Percentiles rank a stretch among this genome's conserved stretches.
These are phyloP conservation scores for Lycium ferocissimum DNA, from an alignment of 257 asterid species.

Conservation along the genomic window DNA sequence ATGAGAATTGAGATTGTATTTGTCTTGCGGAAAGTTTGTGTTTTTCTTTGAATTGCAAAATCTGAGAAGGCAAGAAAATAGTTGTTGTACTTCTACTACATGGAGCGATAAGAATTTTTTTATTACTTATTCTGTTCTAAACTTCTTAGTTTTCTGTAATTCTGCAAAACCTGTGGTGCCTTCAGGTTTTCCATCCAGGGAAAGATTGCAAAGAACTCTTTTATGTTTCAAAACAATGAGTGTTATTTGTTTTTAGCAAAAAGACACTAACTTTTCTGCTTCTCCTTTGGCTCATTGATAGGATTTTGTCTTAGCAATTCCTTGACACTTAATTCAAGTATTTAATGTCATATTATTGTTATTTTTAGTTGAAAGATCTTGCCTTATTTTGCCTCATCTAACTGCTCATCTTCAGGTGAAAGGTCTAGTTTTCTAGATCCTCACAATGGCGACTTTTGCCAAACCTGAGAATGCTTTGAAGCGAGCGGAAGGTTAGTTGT, in stretches of 20 bases:
- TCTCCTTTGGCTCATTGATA: conserved; percentile 3
- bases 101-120: background rate
- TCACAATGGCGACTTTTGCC: conserved; percentile 34
- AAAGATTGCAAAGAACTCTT: background rate
- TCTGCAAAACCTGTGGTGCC: background rate
- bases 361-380: conserved; percentile 5
- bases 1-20: background rate
- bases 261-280: background rate
- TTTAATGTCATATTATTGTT: background rate
- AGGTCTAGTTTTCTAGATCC: background rate
- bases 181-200: background rate
- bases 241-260: conserved; percentile 16
- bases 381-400: background rate
- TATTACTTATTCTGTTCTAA: background rate
- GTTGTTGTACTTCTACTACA: background rate
- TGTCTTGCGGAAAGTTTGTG: background rate
- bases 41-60: conserved; percentile 8
- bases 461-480: conserved; percentile 52
- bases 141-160: conserved; percentile 6
- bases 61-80: background rate
- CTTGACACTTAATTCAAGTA: background rate
- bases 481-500: conserved; percentile 49
- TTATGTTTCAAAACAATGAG: background rate
- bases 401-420: conserved; percentile 28
- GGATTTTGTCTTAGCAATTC: conserved; percentile 7